phyloP scores from a whole-genome alignment of 208 protist species.

The Plasmodiophora brassicae region DNA sequence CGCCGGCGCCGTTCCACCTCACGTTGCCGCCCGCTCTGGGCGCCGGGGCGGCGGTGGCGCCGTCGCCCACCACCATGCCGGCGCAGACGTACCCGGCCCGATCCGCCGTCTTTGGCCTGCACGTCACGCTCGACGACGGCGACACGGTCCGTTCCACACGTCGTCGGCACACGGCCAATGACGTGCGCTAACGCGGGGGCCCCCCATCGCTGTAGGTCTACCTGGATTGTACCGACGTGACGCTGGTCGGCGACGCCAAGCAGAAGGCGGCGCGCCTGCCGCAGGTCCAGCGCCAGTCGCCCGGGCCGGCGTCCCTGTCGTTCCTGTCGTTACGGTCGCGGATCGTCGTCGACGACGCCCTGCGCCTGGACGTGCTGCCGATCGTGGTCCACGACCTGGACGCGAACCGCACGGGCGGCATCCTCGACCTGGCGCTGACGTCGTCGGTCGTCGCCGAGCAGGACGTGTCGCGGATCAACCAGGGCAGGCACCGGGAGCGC shows the following conservation, averaged over 20 bases:
- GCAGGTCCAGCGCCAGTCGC: no score
- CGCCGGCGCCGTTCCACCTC: no score
- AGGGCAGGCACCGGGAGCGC: background rate
- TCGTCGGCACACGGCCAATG: no score
- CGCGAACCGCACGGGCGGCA: background rate
- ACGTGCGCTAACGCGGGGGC: background rate
- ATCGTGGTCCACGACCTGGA: background rate
- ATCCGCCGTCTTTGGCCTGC: background rate
- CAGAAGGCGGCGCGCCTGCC: background rate
- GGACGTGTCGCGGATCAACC: background rate
- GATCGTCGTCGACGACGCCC: background rate
- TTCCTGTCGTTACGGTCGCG: no score
- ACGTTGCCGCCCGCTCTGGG: no score
- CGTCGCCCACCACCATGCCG: no score
- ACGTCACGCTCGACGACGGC: background rate
- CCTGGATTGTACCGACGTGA: background rate
- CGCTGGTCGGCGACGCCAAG: background rate
- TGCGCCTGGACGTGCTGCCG: background rate
- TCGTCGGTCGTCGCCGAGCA: background rate
- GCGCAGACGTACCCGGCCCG: background rate
- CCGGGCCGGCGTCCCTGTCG: no score
- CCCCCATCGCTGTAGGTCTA: background rate
- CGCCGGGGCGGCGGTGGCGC: no score
- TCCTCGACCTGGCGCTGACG: background rate
- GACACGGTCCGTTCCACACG: background rate